Percentiles rank a stretch among this genome's conserved stretches.
Conservation (phyloP, 2,329 filamentous ascomycete genomes). For the Fusarium sp. region DNA sequence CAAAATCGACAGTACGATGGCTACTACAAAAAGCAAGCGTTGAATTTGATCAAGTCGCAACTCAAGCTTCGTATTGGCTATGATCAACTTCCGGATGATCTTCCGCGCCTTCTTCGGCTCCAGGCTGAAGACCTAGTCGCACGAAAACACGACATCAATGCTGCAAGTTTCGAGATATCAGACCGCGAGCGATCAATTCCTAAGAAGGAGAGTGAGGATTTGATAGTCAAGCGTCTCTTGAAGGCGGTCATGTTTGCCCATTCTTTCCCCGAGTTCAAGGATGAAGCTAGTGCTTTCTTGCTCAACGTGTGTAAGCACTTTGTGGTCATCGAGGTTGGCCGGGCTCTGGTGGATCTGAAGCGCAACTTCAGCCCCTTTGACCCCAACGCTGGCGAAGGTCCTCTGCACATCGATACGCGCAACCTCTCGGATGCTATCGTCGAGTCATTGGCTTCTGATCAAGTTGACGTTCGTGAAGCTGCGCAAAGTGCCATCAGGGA, state of each 20-base stretch:
- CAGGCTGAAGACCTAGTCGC: constrained; percentile 86
- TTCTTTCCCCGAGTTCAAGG: constrained; percentile 81
- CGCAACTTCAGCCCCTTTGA: constrained; percentile 82
- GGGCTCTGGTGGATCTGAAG: constrained; percentile 82
- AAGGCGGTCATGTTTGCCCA: constrained; percentile 89
- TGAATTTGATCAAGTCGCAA: constrained; percentile 86
- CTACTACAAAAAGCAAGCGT: constrained; percentile 93
- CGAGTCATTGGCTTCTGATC: constrained; percentile 88
- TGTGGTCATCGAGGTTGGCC: constrained; percentile 86
- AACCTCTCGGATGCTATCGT: constrained; percentile 89
- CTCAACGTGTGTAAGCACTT: constrained; percentile 88
- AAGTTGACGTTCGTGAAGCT: constrained; percentile 79
- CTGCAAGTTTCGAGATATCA: constrained; percentile 75
- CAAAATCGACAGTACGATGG: constrained; percentile 72
- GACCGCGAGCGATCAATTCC: constrained; percentile 83
- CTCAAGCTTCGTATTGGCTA: constrained; percentile 89
- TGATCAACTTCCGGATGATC: constrained; percentile 88
- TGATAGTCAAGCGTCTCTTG: constrained; percentile 82
- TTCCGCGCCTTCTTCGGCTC: constrained; percentile 82
- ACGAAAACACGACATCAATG: constrained; percentile 75
- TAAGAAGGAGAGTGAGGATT: constrained; percentile 87
- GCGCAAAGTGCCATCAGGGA: constrained; percentile 81
- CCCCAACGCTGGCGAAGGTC: constrained; percentile 85
- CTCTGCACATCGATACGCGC: constrained; percentile 84
- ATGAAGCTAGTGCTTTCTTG: constrained; percentile 78